A percentile compares a stretch with the other conserved stretches of the same genome.
Conservation (phyloP, 345 rosid species). For the Angophora floribunda region DNA sequence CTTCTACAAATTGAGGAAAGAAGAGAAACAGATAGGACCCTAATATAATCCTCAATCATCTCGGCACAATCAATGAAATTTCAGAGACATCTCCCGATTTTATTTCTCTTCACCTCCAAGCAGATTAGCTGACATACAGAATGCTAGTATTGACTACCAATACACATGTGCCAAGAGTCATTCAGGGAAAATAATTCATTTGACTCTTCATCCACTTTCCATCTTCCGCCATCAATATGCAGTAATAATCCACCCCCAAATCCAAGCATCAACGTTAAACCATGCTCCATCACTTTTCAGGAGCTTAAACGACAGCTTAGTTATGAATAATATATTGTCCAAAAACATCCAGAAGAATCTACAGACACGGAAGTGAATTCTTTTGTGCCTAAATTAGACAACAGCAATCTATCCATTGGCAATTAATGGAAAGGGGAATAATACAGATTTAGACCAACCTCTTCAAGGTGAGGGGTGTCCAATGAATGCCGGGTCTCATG, state of each 20-base stretch:
- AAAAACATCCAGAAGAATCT: neutral
- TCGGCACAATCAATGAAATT: too few species aligned
- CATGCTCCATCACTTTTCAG: neutral
- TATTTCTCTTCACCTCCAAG: neutral
- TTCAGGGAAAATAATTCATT: neutral
- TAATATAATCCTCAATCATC: too few species aligned
- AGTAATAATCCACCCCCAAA: neutral
- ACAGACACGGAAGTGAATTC: neutral
- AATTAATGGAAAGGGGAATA: neutral
- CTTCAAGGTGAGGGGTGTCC: conserved; percentile 65
- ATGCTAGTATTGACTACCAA: neutral
- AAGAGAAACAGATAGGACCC: too few species aligned
- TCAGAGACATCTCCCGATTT: too few species aligned
- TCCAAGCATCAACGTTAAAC: too few species aligned
- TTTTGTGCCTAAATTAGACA: neutral
- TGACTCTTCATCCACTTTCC: neutral
- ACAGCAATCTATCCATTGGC: neutral
- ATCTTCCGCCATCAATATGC: neutral
- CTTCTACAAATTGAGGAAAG: too few species aligned
- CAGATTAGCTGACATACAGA: neutral
- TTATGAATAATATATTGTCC: neutral
- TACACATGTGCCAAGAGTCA: neutral
- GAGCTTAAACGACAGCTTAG: neutral
- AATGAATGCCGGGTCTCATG: conserved; percentile 91
- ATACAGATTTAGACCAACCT: conserved; percentile 34